Evolutionary conservation across 352 stramenopile genomes (phyloP), one percentile per base, ranked within the genome.

Genomic region (Peronospora farinosa): DNA sequence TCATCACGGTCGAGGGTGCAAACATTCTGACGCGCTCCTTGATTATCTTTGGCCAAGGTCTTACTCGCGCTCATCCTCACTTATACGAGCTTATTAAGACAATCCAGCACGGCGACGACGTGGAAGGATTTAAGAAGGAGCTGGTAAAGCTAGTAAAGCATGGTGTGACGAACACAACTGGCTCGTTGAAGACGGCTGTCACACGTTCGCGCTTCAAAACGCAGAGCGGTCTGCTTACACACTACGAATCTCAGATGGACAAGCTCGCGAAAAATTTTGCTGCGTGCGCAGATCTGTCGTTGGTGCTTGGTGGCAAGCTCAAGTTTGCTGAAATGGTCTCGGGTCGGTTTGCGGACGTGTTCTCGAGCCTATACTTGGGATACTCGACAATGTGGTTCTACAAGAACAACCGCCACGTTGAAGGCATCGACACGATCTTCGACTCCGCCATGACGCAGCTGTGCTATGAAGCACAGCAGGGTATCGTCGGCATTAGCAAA

Each of bases 241-340:
- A 98, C 74, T 98, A 98, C 72, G 95, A 98, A 70, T 96, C 93
- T 56, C 95, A 98, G 75, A 90, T 98, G 54, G 81, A 96, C 49
- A 95, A 97, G 55, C 74, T 99, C 17, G 82, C 90, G 21, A 91
- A 96, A 55, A 98, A 98, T 71, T 99, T 99, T 74, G 96, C 96
- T 15, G 74, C 98, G 56, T 96, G 83, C 33, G 80, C 93, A 0
- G 95, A 99, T 65, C 58, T 99, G 12, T 93, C 94, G 54, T 86
- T 99, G 28, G 95, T 97, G 54, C 80, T 99, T 41, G 96, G 96
- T 35, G 96, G 96, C 40, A 95, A 97, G 59, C 79, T 99, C 25
- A 99, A 99, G 74, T 98, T 98, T 66, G 95, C 97, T 42, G 96
- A 99, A 68, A 96, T 98, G 74, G 79, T 98, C 27, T 98, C 95